Evolutionary conservation across 768 basidiomycete genomes (phyloP).

Genomic region (Termitomyces sp.): DNA sequence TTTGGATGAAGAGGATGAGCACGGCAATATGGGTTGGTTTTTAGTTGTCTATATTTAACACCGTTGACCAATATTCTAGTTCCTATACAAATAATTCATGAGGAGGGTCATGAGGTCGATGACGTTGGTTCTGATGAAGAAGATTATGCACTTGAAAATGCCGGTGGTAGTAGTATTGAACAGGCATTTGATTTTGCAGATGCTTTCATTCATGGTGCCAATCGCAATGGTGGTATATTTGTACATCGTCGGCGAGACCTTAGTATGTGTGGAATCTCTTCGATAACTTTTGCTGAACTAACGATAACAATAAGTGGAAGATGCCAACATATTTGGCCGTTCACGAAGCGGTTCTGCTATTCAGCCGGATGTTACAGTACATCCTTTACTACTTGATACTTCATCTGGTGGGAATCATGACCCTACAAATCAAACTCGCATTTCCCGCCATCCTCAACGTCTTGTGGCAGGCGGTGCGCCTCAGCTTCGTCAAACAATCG

Average conservation of each 20-base stretch:
- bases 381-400: conserved; percentile 75
- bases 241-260: conserved; percentile 51
- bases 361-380: conserved; percentile 67
- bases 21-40: conserved; percentile 36
- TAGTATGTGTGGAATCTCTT: conserved; percentile 27
- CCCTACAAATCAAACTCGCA: conserved; percentile 38
- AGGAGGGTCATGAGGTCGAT: conserved; percentile 55
- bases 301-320: conserved; percentile 32
- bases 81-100: conserved; percentile 55
- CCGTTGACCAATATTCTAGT: conserved; percentile 16
- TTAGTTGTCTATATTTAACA: background rate
- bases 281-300: conserved; percentile 3
- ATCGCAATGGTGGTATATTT: conserved; percentile 39
- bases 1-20: conserved; percentile 57
- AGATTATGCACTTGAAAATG: conserved; percentile 41
- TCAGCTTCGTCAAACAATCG: conserved; percentile 71
- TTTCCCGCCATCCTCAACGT: conserved; percentile 51
- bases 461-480: conserved; percentile 42
- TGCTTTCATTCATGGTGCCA: conserved; percentile 39
- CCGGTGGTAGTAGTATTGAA: conserved; percentile 30
- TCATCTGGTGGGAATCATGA: conserved; percentile 38
- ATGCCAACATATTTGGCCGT: conserved; percentile 61
- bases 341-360: conserved; percentile 41
- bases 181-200: conserved; percentile 53
- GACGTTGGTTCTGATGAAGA: conserved; percentile 56